phyloP scores from a whole-genome alignment of 2,329 filamentous ascomycete species.

The Ophiostoma ips region DNA sequence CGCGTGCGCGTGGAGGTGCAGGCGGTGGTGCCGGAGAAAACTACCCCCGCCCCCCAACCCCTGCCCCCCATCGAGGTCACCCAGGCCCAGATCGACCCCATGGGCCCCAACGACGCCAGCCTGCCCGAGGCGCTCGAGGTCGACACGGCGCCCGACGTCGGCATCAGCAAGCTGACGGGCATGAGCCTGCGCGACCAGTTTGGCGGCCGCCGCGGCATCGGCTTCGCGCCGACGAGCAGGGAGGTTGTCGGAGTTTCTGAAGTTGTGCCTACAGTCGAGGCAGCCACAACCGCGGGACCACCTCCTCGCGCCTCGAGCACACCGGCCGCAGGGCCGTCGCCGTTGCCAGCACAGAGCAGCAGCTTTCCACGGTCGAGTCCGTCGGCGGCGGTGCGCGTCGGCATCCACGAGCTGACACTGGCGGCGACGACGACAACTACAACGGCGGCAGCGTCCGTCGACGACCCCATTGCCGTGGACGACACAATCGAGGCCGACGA shows the following conservation, averaged over 20 bases:
- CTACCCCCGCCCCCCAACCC: neutral
- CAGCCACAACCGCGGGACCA: too few relatives aligned
- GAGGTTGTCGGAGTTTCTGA: neutral
- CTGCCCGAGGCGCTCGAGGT: conserved; percentile 1
- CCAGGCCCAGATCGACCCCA: neutral
- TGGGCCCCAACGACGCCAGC: neutral
- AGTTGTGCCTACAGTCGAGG: too few relatives aligned
- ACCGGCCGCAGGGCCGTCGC: too few relatives aligned
- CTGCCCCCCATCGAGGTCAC: too few relatives aligned
- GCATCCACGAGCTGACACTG: conserved; percentile 5
- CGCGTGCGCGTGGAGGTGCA: conserved; percentile 1
- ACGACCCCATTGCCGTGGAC: neutral
- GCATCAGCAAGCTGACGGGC: neutral
- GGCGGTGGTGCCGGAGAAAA: neutral
- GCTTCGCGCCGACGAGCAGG: neutral
- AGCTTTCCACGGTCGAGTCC: neutral
- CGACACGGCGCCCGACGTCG: conserved; percentile 1
- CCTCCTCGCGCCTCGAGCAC: too few relatives aligned
- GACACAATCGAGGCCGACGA: neutral
- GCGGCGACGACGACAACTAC: neutral
- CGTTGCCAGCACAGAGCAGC: neutral
- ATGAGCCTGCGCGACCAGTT: neutral
- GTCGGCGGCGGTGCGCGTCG: neutral
- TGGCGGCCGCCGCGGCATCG: neutral
- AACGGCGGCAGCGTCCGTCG: neutral